Evolutionary conservation across 495 filamentous ascomycete genomes (phyloP).

Genomic region (Diplogelasinospora grovesii): DNA sequence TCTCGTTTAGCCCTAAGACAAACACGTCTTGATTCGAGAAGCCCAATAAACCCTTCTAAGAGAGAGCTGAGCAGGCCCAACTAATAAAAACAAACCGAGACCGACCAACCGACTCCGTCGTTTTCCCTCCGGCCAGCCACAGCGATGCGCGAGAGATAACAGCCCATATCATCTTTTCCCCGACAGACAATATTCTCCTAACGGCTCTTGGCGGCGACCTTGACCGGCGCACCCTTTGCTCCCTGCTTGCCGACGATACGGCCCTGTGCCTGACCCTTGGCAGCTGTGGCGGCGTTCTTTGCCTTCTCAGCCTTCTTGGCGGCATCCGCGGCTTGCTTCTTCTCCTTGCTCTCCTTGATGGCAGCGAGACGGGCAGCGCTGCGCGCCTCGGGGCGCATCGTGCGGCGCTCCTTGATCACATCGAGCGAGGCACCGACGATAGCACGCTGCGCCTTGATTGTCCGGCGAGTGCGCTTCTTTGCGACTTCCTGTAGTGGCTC

Average conservation of each 20-base stretch:
- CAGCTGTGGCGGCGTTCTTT: constrained; percentile 69
- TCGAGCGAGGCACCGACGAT: constrained; percentile 99
- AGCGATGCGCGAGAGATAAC: constrained; percentile 21
- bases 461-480: constrained; percentile 98
- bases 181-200: no score
- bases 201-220: constrained; percentile 82
- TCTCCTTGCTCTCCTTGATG: constrained; percentile 95
- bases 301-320: constrained; percentile 99
- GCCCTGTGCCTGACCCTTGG: constrained; percentile 62
- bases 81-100: constrained; percentile 23
- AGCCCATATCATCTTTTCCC: constrained; percentile 9
- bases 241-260: constrained; percentile 93
- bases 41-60: constrained; percentile 21
- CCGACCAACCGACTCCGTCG: constrained; percentile 33
- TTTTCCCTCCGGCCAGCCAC: constrained; percentile 21
- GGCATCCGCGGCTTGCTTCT: constrained; percentile 77
- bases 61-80: constrained; percentile 23
- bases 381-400: constrained; percentile 88
- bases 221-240: constrained; percentile 80
- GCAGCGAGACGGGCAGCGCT: constrained; percentile 82
- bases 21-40: constrained; percentile 22
- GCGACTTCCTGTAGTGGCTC: constrained; percentile 73
- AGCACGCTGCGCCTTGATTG: constrained; percentile 96
- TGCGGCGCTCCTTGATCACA: constrained; percentile 98
- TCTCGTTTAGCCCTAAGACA: constrained; percentile 21